Base-by-base conservation (phyloP, 1,284 basidiomycete genomes). In the Rhodotorula mucilaginosa region DNA sequence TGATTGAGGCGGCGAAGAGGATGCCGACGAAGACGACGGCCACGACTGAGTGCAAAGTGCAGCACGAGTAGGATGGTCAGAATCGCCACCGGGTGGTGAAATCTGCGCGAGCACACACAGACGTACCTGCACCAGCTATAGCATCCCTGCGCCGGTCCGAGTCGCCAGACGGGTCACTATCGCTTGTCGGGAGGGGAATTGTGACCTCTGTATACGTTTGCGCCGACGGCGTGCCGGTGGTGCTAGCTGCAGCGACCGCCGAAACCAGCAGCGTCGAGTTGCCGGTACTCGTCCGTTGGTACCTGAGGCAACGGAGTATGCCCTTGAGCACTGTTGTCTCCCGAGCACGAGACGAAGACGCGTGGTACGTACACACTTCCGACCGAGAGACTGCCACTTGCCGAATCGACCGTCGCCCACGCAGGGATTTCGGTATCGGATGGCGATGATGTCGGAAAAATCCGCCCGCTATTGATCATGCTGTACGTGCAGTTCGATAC, bases 401-500 rank as follows among this genome's bases (percentile, higher is more conserved):
- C 52, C 26, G 61, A 67, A 58, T 74, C 61, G n/a, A 47, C 51
- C 39, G 61, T 67, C 5, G 67, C 72, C 72, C 72, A 74, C 39
- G 61, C 48, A 12, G 72, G 72, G 18, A 74, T 48, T 19, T 21
- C 48, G 2, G 67, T 68, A 18, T 64, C 26, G 15, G 19, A 6
- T 0, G 72, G 72, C 13, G 64, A 64, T 4, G 29, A 5, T 54
- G 58, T 67, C 15, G 72, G 72, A 61, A 68, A 74, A 7, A 58
- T 68, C 46, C 21, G 48, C 18, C 70, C 67, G 47, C n/a, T 39
- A 21, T 65, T 65, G 64, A 71, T 52, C 58, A 57, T 69, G 51
- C 64, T 67, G 58, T 62, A 63, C 13, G 64, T 68, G 68, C 72
- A 73, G 61, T 70, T 73, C 46, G 64, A 29, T 5, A 70, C 72